Evolutionary conservation across 306 rosid genomes (phyloP).

Genomic region (Begonia masoniana): DNA sequence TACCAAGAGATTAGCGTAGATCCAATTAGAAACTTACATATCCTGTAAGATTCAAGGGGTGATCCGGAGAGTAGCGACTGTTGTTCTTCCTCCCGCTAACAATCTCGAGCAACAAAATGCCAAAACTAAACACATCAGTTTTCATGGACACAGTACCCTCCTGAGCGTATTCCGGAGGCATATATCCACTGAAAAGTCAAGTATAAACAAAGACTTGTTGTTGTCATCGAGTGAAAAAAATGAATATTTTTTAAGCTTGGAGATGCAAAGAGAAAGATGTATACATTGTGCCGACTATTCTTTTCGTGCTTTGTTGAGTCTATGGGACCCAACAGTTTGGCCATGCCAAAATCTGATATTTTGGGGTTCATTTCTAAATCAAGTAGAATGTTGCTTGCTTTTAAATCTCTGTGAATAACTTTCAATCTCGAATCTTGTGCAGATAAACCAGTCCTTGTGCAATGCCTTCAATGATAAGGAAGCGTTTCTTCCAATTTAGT

Average conservation of each 20-base stretch:
- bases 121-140: constrained; percentile 18
- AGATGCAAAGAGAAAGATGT: too few relatives aligned
- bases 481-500: too few relatives aligned
- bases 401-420: too few relatives aligned
- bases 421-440: too few relatives aligned
- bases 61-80: background rate
- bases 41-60: constrained; percentile 15
- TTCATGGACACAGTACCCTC: constrained; percentile 18
- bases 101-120: constrained; percentile 12
- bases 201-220: background rate
- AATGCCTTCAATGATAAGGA: too few relatives aligned
- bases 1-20: too few relatives aligned
- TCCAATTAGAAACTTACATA: constrained; percentile 11
- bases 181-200: constrained; percentile 10
- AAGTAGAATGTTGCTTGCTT: too few relatives aligned
- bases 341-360: constrained; percentile 34
- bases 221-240: background rate
- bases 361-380: constrained; percentile 24
- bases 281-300: constrained; percentile 24
- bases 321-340: constrained; percentile 15
- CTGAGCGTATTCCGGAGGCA: constrained; percentile 6
- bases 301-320: constrained; percentile 14
- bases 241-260: too few relatives aligned
- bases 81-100: constrained; percentile 12
- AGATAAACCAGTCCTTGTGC: too few relatives aligned